phyloP scores from a whole-genome alignment of 495 filamentous ascomycete genomes.

The Penicillium coffeae region DNA sequence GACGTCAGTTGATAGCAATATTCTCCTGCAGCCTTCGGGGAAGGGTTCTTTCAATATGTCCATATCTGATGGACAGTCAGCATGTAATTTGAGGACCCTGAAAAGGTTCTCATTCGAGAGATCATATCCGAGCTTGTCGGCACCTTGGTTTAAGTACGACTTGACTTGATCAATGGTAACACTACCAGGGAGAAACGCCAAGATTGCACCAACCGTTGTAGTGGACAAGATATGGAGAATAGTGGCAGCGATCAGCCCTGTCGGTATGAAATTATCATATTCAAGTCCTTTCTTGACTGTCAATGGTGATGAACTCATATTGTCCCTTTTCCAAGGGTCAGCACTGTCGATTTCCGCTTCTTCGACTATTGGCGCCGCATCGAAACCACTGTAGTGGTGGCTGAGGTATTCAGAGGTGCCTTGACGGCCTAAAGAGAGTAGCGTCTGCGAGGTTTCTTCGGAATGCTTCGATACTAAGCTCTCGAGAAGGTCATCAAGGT shows the following conservation, averaged over 20 bases:
- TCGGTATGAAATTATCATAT: conserved; percentile 46
- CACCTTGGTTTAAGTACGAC: conserved; percentile 43
- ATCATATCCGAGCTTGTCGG: conserved; percentile 34
- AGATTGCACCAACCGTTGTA: conserved; percentile 48
- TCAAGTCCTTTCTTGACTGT: conserved; percentile 1
- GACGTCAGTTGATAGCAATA: conserved; percentile 58
- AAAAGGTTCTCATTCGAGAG: conserved; percentile 42
- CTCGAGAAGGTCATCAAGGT: conserved; percentile 46
- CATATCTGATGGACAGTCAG: conserved; percentile 43
- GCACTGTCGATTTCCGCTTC: background rate
- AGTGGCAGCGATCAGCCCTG: conserved; percentile 42
- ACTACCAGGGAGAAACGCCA: conserved; percentile 57
- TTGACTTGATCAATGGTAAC: background rate
- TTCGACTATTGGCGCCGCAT: background rate
- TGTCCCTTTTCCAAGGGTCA: background rate
- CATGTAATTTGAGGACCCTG: conserved; percentile 51
- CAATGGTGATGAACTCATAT: background rate
- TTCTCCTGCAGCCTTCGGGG: conserved; percentile 48
- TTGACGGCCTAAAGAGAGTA: no score
- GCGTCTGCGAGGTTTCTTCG: no score
- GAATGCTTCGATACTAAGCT: no score
- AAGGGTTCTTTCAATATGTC: conserved; percentile 42
- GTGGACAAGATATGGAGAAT: conserved; percentile 49
- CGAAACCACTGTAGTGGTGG: background rate
- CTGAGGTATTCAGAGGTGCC: background rate